These are phyloP conservation scores for Helotiales sp. DNA, from an alignment of 2,329 filamentous ascomycete genomes.

Conservation along the genomic window DNA sequence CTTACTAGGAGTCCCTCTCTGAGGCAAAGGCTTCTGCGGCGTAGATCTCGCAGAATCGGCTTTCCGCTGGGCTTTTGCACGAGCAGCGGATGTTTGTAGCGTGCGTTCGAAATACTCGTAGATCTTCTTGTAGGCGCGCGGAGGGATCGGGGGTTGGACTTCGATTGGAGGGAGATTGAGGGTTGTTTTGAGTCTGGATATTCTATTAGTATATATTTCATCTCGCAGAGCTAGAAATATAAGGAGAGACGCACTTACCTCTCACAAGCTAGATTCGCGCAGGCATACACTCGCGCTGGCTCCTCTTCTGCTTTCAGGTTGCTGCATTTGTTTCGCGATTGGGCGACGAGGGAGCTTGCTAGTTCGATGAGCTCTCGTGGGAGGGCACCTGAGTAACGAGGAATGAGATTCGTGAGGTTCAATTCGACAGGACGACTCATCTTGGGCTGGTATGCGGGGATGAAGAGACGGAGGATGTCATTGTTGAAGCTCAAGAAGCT, in stretches of 20 bases:
- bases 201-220: not conserved
- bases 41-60: slow-evolving; percentile 2
- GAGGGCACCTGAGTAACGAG: slow-evolving; percentile 66
- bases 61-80: slow-evolving; percentile 13
- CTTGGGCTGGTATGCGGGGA: not conserved
- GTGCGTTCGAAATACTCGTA: slow-evolving; percentile 78
- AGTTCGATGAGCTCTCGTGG: slow-evolving; percentile 71
- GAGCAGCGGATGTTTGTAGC: slow-evolving; percentile 48
- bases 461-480: not conserved
- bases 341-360: slow-evolving; percentile 72
- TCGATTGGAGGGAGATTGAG: slow-evolving; percentile 78
- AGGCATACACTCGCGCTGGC: slow-evolving; percentile 80
- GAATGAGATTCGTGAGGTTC: slow-evolving; percentile 71
- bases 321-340: slow-evolving; percentile 75
- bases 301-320: slow-evolving; percentile 84
- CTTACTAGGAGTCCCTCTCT: slow-evolving; percentile 46
- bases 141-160: slow-evolving; percentile 74
- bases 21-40: slow-evolving; percentile 18
- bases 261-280: slow-evolving; percentile 87
- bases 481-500: not conserved
- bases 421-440: slow-evolving; percentile 79
- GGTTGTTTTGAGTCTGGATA: slow-evolving; percentile 68
- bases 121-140: slow-evolving; percentile 79
- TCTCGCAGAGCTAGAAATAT: not conserved
- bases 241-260: slow-evolving; percentile 49